These are phyloP conservation scores for Aspergillus homomorphus DNA, from an alignment of 495 filamentous ascomycete species.

Conservation along the genomic window DNA sequence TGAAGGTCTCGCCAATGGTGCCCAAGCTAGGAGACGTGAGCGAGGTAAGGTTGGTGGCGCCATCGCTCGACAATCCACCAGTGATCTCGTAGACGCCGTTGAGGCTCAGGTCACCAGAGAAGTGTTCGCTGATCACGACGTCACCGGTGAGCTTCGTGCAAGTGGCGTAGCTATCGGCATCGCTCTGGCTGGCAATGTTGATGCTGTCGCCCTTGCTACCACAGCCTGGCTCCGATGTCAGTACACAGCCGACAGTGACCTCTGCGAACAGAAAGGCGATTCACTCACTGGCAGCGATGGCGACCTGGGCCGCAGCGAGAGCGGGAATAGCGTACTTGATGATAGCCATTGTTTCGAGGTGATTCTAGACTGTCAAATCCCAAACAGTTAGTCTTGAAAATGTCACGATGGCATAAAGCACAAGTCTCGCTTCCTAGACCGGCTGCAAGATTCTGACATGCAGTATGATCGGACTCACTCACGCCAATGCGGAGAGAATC, in stretches of 20 bases:
- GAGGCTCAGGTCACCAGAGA: slow-evolving; percentile 47
- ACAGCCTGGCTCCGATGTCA: slow-evolving; percentile 24
- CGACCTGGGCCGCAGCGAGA: slow-evolving; percentile 62
- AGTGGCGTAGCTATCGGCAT: slow-evolving; percentile 62
- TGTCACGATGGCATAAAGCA: not conserved
- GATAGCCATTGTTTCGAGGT: slow-evolving; percentile 62
- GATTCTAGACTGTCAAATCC: slow-evolving; percentile 9
- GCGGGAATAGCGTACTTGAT: slow-evolving; percentile 71
- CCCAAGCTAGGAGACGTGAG: slow-evolving; percentile 50
- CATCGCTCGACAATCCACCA: slow-evolving; percentile 62
- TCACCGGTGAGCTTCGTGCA: slow-evolving; percentile 71
- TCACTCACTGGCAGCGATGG: slow-evolving; percentile 53
- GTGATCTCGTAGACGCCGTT: slow-evolving; percentile 55
- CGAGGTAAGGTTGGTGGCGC: slow-evolving; percentile 56
- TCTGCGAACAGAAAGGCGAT: not conserved
- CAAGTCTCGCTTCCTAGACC: not conserved
- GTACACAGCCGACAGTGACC: not conserved
- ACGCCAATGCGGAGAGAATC: not conserved
- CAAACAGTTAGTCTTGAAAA: not conserved
- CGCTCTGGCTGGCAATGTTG: slow-evolving; percentile 65
- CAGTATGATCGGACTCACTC: not conserved
- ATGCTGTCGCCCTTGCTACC: slow-evolving; percentile 29
- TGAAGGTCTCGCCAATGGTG: slow-evolving; percentile 60
- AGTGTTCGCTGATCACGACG: slow-evolving; percentile 58
- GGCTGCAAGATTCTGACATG: not conserved